Conservation (phyloP, 2,329 filamentous ascomycete species). For the Fusarium sp. region DNA sequence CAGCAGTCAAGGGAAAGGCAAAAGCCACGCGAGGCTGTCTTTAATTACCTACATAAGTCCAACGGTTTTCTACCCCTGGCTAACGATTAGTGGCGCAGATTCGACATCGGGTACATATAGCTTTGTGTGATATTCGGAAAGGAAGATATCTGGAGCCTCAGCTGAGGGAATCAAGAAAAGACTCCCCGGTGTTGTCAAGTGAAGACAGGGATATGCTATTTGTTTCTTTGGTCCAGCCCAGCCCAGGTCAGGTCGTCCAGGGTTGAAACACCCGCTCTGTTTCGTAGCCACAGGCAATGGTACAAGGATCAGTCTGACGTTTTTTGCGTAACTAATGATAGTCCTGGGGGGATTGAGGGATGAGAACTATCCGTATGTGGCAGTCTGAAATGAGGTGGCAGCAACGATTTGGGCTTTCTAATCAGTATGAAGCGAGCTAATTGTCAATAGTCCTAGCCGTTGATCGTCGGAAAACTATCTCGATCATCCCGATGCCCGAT, state of each 20-base stretch:
- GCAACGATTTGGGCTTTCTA: not conserved
- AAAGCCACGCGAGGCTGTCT: conserved; percentile 16
- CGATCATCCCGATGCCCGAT: conserved; percentile 11
- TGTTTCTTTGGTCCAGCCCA: conserved; percentile 17
- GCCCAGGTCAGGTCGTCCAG: conserved; percentile 12
- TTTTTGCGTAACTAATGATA: not conserved
- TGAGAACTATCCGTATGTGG: not conserved
- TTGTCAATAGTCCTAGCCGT: not conserved
- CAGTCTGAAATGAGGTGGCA: not conserved
- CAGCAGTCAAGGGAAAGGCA: conserved; percentile 4
- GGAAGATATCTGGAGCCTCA: not conserved
- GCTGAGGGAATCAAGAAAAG: not conserved
- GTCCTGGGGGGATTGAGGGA: not conserved
- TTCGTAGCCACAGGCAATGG: conserved; percentile 12
- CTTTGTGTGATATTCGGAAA: not conserved
- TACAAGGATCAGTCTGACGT: conserved; percentile 22
- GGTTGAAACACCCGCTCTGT: conserved; percentile 39
- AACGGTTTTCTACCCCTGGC: not conserved
- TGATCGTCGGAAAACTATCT: not conserved
- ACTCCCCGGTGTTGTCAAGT: not conserved
- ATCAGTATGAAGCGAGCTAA: not conserved
- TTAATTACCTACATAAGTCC: not conserved
- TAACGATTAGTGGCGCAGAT: not conserved
- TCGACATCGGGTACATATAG: not conserved
- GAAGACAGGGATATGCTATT: conserved; percentile 2